phyloP scores from a whole-genome alignment of 2,329 filamentous ascomycete species.

The Epichloe elymi region DNA sequence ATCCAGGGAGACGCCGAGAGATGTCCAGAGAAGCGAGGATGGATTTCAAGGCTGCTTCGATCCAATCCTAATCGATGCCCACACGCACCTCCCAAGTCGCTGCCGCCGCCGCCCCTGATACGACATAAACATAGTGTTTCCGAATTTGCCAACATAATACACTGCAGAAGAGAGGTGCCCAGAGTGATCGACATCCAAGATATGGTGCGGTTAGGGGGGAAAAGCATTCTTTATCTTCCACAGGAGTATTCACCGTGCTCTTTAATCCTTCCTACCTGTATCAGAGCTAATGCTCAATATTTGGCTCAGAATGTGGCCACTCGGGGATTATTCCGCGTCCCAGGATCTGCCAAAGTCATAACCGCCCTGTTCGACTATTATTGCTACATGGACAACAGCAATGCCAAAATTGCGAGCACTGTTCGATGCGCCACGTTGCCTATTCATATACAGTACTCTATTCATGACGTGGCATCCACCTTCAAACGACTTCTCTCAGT shows the following conservation, averaged over 20 bases:
- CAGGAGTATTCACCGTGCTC: constrained; percentile 42
- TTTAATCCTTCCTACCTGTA: constrained; percentile 49
- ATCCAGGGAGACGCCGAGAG: constrained; percentile 11
- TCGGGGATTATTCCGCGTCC: constrained; percentile 49
- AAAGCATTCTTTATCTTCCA: constrained; percentile 48
- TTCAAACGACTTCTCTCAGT: constrained; percentile 54
- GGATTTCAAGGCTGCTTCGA: constrained; percentile 25
- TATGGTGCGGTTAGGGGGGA: constrained; percentile 48
- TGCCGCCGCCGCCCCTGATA: constrained; percentile 7
- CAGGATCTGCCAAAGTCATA: constrained; percentile 44
- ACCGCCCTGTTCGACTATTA: constrained; percentile 52
- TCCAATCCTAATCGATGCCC: constrained; percentile 9
- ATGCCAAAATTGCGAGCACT: constrained; percentile 40
- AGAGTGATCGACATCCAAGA: constrained; percentile 40
- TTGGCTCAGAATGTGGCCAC: constrained; percentile 43
- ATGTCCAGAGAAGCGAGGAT: constrained; percentile 20
- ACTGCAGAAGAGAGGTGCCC: constrained; percentile 29
- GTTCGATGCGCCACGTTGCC: constrained; percentile 47
- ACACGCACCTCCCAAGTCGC: constrained; percentile 3
- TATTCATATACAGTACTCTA: constrained; percentile 41
- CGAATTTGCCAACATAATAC: constrained; percentile 36
- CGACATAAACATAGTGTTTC: constrained; percentile 40
- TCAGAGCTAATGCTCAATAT: constrained; percentile 53
- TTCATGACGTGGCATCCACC: constrained; percentile 53
- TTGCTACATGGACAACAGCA: constrained; percentile 33